phyloP scores from a whole-genome alignment of 2,329 filamentous ascomycete genomes.

The Atkinsonella texensis region DNA sequence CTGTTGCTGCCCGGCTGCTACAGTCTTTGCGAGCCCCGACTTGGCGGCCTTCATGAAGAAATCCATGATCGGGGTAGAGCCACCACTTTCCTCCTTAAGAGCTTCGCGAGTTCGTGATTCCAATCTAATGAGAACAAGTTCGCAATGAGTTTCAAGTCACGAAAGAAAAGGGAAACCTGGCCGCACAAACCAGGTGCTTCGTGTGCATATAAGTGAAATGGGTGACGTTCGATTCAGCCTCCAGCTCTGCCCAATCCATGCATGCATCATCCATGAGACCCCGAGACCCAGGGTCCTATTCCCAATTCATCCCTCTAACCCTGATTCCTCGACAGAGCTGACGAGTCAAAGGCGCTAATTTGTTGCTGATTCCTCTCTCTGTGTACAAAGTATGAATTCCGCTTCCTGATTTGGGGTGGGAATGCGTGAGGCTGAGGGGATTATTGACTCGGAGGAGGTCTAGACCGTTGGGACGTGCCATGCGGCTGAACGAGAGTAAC shows the following conservation, averaged over 20 bases:
- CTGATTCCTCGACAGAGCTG: too few species aligned
- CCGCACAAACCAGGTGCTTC: background rate
- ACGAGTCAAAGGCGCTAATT: too few species aligned
- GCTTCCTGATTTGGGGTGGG: background rate
- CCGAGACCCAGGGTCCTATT: too few species aligned
- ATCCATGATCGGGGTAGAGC: constrained; percentile 4
- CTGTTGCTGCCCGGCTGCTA: constrained; percentile 9
- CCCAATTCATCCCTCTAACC: too few species aligned
- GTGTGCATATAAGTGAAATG: background rate
- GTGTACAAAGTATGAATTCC: background rate
- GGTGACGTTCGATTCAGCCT: background rate
- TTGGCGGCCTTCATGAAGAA: constrained; percentile 8
- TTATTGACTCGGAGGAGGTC: constrained; percentile 3
- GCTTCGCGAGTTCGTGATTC: too few species aligned
- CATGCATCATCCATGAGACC: background rate
- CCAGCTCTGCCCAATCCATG: too few species aligned
- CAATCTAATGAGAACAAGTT: background rate
- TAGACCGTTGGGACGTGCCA: background rate
- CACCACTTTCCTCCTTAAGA: background rate
- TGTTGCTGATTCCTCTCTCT: too few species aligned
- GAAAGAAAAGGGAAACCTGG: background rate
- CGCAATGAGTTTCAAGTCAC: too few species aligned
- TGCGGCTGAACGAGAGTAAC: background rate
- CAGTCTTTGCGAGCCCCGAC: constrained; percentile 8
- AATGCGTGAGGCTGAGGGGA: constrained; percentile 5